These are phyloP conservation scores for Aureobasidium sp. DNA, from an alignment of 2,329 filamentous ascomycete genomes.

Conservation along the genomic window DNA sequence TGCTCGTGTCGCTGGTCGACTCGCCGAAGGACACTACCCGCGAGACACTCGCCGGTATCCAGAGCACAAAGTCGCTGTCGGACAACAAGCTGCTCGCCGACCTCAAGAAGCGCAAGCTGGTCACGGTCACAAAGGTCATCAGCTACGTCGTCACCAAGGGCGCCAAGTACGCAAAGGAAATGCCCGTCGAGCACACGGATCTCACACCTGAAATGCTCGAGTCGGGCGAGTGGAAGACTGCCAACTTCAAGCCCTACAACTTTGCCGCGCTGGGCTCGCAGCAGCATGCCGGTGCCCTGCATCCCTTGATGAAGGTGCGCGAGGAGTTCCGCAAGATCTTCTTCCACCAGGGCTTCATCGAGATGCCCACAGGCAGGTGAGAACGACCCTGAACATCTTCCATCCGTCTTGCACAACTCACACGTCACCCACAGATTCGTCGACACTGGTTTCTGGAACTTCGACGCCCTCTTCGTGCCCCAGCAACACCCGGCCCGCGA, in stretches of 20 bases:
- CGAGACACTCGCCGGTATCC: constrained; percentile 66
- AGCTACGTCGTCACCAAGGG: constrained; percentile 80
- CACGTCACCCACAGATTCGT: constrained; percentile 54
- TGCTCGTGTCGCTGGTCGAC: constrained; percentile 50
- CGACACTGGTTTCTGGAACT: constrained; percentile 98
- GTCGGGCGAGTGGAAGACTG: constrained; percentile 84
- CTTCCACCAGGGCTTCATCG: constrained; percentile 97
- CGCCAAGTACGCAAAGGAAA: constrained; percentile 77
- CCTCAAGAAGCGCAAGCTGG: constrained; percentile 84
- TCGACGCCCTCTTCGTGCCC: constrained; percentile 91
- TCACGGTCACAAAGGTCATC: constrained; percentile 76
- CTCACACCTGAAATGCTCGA: constrained; percentile 88
- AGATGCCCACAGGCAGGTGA: constrained; percentile 85
- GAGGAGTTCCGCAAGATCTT: constrained; percentile 96
- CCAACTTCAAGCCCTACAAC: constrained; percentile 78
- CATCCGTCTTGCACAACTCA: neutral
- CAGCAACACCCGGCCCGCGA: constrained; percentile 97
- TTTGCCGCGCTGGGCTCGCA: constrained; percentile 66
- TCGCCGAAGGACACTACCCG: constrained; percentile 74
- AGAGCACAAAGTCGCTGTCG: constrained; percentile 59
- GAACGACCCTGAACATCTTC: constrained; percentile 13
- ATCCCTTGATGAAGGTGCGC: constrained; percentile 80
- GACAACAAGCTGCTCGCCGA: constrained; percentile 74
- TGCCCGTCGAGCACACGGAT: constrained; percentile 90
- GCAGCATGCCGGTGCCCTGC: constrained; percentile 44